These are phyloP conservation scores for Datisca glomerata DNA, from an alignment of 306 rosid species.

Conservation along the genomic window DNA sequence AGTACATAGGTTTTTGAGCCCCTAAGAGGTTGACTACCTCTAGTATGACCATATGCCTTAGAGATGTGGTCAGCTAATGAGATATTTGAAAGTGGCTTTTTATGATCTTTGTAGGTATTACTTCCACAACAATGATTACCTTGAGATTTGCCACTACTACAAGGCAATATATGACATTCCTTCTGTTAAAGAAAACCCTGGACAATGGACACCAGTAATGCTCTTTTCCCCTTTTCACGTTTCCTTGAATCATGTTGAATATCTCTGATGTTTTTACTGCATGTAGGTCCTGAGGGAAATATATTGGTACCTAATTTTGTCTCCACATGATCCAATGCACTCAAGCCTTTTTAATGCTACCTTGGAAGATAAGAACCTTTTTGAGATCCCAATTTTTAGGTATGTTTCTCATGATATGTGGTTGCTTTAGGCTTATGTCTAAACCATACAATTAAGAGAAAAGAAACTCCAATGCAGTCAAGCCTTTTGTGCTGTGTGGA, in stretches of 20 bases:
- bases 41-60: no score
- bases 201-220: slow-evolving; percentile 53
- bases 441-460: no score
- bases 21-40: no score
- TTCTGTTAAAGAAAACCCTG: slow-evolving; percentile 55
- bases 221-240: not conserved
- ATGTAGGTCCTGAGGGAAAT: slow-evolving; percentile 70
- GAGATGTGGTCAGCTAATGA: no score
- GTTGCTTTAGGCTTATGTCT: no score
- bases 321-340: slow-evolving; percentile 86
- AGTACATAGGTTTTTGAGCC: no score
- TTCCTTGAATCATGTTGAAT: not conserved
- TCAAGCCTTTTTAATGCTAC: slow-evolving; percentile 89
- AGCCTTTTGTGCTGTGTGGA: no score
- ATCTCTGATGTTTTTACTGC: slow-evolving; percentile 9
- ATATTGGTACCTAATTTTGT: slow-evolving; percentile 74
- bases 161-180: slow-evolving; percentile 80
- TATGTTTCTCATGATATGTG: slow-evolving; percentile 9
- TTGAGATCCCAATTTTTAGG: slow-evolving; percentile 66
- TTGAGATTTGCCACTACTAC: slow-evolving; percentile 79
- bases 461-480: no score
- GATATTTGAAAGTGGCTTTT: no score
- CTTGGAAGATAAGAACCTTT: slow-evolving; percentile 72
- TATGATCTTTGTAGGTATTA: slow-evolving; percentile 43
- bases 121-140: slow-evolving; percentile 63